A percentile compares a stretch with the other conserved stretches of the same genome.
phyloP scores from a whole-genome alignment of 1,139 yeast species.

The Schwanniomyces etchellsii region DNA sequence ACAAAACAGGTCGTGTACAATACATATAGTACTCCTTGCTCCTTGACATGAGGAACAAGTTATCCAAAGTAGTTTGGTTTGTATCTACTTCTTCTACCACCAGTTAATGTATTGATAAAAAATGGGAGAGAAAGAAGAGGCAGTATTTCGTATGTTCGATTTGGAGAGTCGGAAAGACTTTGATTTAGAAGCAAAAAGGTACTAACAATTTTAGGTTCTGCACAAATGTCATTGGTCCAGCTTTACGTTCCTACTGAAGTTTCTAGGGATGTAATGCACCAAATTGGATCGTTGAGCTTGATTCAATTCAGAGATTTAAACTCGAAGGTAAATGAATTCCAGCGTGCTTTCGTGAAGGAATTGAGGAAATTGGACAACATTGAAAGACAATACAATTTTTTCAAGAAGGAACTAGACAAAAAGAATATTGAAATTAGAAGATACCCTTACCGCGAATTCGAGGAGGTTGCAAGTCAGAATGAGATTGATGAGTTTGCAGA shows the following conservation, averaged over 20 bases:
- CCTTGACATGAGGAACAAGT: too few species aligned
- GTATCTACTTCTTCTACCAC: too few species aligned
- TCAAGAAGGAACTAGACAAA: slow-evolving; percentile 43
- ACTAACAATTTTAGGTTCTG: slow-evolving; percentile 42
- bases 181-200: slow-evolving; percentile 1
- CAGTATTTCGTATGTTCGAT: slow-evolving; percentile 54
- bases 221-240: slow-evolving; percentile 76
- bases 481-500: slow-evolving; percentile 74
- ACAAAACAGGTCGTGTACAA: too few species aligned
- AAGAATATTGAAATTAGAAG: slow-evolving; percentile 41
- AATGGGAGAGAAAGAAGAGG: slow-evolving; percentile 50
- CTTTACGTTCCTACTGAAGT: slow-evolving; percentile 69
- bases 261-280: slow-evolving; percentile 58
- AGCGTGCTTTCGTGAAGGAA: slow-evolving; percentile 66
- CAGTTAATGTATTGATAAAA: too few species aligned
- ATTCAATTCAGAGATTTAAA: slow-evolving; percentile 70
- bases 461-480: slow-evolving; percentile 40
- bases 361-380: slow-evolving; percentile 62
- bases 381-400: slow-evolving; percentile 56
- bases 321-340: slow-evolving; percentile 62
- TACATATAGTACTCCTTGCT: too few species aligned
- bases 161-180: not conserved
- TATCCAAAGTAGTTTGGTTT: too few species aligned
- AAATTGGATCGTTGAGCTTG: slow-evolving; percentile 58
- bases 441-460: slow-evolving; percentile 43